A percentile compares a stretch with the other conserved stretches of the same genome.
Conservation (phyloP, 805 yeast species). For the Pichia occidentalis region DNA sequence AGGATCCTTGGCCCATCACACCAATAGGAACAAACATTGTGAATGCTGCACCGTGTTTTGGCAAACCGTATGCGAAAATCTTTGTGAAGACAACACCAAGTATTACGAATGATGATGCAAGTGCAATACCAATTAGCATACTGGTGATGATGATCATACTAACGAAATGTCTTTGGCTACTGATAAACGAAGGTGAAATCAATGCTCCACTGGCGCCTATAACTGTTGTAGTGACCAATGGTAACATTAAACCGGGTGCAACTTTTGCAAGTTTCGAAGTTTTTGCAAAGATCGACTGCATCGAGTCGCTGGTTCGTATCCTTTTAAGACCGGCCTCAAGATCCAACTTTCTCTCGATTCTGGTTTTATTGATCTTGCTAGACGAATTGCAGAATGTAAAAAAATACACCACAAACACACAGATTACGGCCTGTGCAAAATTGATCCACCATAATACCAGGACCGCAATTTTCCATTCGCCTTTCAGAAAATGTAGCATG, state of each 20-base stretch:
- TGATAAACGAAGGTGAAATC: constrained; percentile 35
- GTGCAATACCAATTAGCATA: constrained; percentile 65
- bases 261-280: constrained; percentile 35
- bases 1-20: constrained; percentile 80
- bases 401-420: constrained; percentile 58
- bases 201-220: constrained; percentile 64
- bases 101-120: constrained; percentile 26
- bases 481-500: constrained; percentile 39
- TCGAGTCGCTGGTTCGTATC: too few relatives aligned
- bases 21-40: constrained; percentile 78
- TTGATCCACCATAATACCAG: constrained; percentile 75
- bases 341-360: too few relatives aligned
- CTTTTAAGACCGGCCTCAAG: too few relatives aligned
- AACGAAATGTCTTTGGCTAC: constrained; percentile 28
- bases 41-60: constrained; percentile 47
- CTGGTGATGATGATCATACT: constrained; percentile 48
- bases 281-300: too few relatives aligned
- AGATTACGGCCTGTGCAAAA: constrained; percentile 43
- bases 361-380: too few relatives aligned
- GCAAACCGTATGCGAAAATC: constrained; percentile 50
- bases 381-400: constrained; percentile 32
- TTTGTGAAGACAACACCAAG: constrained; percentile 60
- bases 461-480: constrained; percentile 40
- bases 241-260: constrained; percentile 57
- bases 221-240: constrained; percentile 77